phyloP scores from a whole-genome alignment of 2,329 filamentous ascomycete genomes.

The Verticillium zaregamsianum region DNA sequence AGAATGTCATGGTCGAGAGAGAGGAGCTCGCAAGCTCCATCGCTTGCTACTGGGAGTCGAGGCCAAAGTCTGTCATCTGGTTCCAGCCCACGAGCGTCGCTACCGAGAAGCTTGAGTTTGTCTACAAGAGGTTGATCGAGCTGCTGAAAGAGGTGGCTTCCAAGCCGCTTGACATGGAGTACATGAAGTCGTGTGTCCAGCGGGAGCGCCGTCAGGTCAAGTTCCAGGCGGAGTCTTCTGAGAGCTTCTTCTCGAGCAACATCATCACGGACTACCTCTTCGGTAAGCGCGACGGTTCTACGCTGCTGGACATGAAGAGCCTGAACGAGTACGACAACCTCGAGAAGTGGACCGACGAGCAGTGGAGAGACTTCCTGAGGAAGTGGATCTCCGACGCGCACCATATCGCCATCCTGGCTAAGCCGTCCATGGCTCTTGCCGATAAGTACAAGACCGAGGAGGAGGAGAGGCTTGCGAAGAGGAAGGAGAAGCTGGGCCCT shows the following conservation, averaged over 20 bases:
- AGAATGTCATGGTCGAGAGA: slow-evolving; percentile 88
- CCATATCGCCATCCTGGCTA: slow-evolving; percentile 83
- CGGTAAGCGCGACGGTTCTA: slow-evolving; percentile 78
- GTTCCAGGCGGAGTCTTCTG: slow-evolving; percentile 76
- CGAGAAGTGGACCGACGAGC: slow-evolving; percentile 72
- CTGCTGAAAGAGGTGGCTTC: slow-evolving; percentile 76
- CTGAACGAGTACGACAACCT: slow-evolving; percentile 63
- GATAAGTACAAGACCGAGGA: slow-evolving; percentile 80
- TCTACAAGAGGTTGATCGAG: slow-evolving; percentile 81
- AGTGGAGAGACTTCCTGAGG: slow-evolving; percentile 80
- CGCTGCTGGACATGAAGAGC: slow-evolving; percentile 55
- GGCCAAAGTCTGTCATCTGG: slow-evolving; percentile 79
- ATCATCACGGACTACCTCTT: slow-evolving; percentile 93
- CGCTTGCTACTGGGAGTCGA: slow-evolving; percentile 71
- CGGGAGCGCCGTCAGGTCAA: slow-evolving; percentile 78
- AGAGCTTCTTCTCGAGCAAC: slow-evolving; percentile 75
- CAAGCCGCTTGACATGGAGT: slow-evolving; percentile 82
- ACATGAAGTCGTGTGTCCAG: slow-evolving; percentile 82
- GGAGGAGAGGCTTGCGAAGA: slow-evolving; percentile 69
- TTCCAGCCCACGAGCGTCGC: slow-evolving; percentile 83
- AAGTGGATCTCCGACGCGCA: slow-evolving; percentile 83
- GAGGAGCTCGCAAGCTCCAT: slow-evolving; percentile 89
- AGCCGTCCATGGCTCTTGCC: slow-evolving; percentile 76
- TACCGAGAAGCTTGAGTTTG: slow-evolving; percentile 76
- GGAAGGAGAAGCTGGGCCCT: slow-evolving; percentile 75